Percentiles rank a stretch among this genome's conserved stretches.
Conservation (phyloP, 331 rosid genomes). For the Quercus lobata region DNA sequence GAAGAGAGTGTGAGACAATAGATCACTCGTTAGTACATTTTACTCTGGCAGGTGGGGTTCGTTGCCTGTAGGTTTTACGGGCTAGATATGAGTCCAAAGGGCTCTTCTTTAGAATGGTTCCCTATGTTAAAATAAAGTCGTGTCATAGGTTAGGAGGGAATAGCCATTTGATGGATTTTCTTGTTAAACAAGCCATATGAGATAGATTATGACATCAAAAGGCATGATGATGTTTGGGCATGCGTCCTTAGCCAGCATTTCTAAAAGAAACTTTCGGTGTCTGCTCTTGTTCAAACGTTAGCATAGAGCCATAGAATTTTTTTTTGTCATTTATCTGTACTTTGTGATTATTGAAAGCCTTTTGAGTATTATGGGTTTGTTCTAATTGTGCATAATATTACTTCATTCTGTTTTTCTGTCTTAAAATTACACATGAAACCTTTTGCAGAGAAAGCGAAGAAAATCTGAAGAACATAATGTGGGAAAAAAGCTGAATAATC, state of each 20-base stretch:
- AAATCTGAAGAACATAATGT: slow-evolving; percentile 65
- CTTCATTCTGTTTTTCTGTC: slow-evolving; percentile 13
- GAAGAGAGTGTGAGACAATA: no score
- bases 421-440: slow-evolving; percentile 25
- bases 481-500: slow-evolving; percentile 66
- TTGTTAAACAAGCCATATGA: background rate
- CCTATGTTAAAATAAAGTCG: background rate
- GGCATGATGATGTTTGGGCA: background rate
- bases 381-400: background rate
- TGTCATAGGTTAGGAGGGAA: background rate
- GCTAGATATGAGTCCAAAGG: no score
- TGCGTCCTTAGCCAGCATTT: background rate
- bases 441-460: slow-evolving; percentile 91
- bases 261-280: background rate
- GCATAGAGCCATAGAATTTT: background rate
- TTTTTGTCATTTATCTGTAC: background rate
- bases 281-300: background rate
- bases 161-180: background rate
- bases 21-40: no score
- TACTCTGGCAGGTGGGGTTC: no score
- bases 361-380: background rate
- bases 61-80: no score
- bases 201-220: background rate
- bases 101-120: no score
- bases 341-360: background rate